Evolutionary conservation across 352 stramenopile species (phyloP).

Genomic region (Pythium guiyangense): DNA sequence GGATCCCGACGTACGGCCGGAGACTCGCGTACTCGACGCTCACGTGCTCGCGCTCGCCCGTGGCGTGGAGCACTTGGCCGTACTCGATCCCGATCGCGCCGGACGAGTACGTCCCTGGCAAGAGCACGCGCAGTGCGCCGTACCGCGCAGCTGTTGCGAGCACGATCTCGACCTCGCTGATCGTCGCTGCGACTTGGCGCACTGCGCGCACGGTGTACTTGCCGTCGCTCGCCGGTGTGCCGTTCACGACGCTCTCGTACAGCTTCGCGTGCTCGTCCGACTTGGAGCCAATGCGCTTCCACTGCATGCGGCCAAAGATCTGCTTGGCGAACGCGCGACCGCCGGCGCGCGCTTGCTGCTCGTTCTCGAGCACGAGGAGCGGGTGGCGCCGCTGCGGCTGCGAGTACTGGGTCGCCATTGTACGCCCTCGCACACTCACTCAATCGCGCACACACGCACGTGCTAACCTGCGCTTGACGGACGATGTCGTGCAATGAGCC

Average conservation of each 20-base stretch:
- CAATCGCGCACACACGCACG: too few relatives aligned
- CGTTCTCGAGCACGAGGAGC: constrained; percentile 34
- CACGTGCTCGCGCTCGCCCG: constrained; percentile 60
- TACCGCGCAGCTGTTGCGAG: constrained; percentile 31
- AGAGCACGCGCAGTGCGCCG: constrained; percentile 33
- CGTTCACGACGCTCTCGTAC: constrained; percentile 35
- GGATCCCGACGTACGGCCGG: constrained; percentile 24
- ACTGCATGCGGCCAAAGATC: constrained; percentile 63
- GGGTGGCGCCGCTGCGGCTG: neutral
- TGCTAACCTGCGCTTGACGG: neutral
- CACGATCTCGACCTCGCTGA: constrained; percentile 51
- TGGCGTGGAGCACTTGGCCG: constrained; percentile 42
- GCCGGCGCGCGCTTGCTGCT: constrained; percentile 44
- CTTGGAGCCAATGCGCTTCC: constrained; percentile 55
- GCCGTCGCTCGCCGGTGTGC: neutral
- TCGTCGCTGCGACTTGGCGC: constrained; percentile 37
- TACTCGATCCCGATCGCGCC: constrained; percentile 42
- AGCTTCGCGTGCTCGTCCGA: constrained; percentile 53
- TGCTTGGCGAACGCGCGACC: constrained; percentile 60
- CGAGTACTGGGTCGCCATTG: neutral
- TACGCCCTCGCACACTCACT: neutral
- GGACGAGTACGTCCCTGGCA: constrained; percentile 38
- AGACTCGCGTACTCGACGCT: constrained; percentile 48
- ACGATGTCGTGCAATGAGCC: neutral
- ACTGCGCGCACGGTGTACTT: constrained; percentile 50